These are phyloP conservation scores for Pisolithus marmoratus DNA, from an alignment of 768 basidiomycete species.

Conservation along the genomic window DNA sequence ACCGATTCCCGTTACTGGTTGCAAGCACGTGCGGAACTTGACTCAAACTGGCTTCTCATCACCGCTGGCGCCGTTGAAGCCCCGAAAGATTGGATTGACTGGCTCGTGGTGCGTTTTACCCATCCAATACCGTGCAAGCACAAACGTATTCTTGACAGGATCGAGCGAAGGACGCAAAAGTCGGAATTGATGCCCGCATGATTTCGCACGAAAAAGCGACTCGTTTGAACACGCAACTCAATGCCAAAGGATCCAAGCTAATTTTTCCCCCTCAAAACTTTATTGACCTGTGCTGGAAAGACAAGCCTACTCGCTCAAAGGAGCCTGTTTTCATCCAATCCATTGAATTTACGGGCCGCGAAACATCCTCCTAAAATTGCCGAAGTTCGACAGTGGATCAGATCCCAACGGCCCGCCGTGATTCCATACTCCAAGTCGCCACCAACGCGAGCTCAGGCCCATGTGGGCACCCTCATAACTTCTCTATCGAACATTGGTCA, in stretches of 20 bases:
- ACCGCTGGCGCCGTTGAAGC: constrained; percentile 46
- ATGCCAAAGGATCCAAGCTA: constrained; percentile 53
- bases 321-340: constrained; percentile 63
- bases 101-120: constrained; percentile 50
- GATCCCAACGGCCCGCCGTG: constrained; percentile 48
- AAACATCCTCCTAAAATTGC: constrained; percentile 67
- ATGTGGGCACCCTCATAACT: constrained; percentile 62
- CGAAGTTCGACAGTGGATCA: constrained; percentile 67
- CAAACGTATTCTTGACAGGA: constrained; percentile 26
- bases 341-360: constrained; percentile 63
- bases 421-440: constrained; percentile 58
- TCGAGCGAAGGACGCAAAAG: constrained; percentile 39
- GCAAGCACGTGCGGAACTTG: constrained; percentile 66
- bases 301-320: constrained; percentile 64
- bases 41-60: constrained; percentile 69
- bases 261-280: constrained; percentile 81
- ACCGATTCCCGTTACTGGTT: constrained; percentile 82
- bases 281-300: constrained; percentile 76
- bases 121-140: neutral
- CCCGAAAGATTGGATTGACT: constrained; percentile 75
- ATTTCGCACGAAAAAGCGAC: constrained; percentile 68
- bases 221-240: constrained; percentile 52
- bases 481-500: constrained; percentile 67
- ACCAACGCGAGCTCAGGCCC: constrained; percentile 55
- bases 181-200: constrained; percentile 85